A percentile compares a stretch with the other conserved stretches of the same genome.
Evolutionary conservation across 106 monocot species (phyloP).

Genomic region (Iris macrosiphon): DNA sequence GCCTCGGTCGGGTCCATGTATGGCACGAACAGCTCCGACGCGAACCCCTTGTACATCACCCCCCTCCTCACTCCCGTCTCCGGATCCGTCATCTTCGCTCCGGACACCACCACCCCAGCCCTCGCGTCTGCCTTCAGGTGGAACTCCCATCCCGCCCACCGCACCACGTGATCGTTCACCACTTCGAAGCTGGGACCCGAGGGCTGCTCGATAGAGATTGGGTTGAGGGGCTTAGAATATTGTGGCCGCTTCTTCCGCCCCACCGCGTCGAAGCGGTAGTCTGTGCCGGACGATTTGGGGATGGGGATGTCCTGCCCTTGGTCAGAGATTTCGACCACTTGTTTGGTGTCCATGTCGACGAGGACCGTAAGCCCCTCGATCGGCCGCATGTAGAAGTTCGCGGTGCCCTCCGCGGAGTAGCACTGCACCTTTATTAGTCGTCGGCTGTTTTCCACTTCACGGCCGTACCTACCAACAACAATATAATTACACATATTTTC

Average conservation of each 20-base stretch:
- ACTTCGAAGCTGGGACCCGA: conserved; percentile 73
- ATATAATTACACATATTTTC: no score
- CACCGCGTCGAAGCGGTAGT: conserved; percentile 42
- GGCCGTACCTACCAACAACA: conserved; percentile 5
- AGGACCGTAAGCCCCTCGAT: conserved; percentile 95
- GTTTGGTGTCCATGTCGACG: conserved; percentile 70
- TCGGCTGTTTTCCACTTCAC: conserved; percentile 33
- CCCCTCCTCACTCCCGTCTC: conserved; percentile 35
- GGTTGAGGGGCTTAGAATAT: conserved; percentile 15
- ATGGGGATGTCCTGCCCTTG: conserved; percentile 48
- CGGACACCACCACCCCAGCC: conserved; percentile 69
- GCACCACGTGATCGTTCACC: conserved; percentile 28
- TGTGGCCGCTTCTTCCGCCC: neutral
- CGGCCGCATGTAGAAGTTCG: conserved; percentile 99
- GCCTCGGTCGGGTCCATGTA: conserved; percentile 96
- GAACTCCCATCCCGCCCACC: conserved; percentile 90
- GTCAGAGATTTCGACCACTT: conserved; percentile 55
- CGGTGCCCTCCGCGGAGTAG: conserved; percentile 74
- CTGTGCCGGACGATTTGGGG: conserved; percentile 57
- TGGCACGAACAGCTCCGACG: conserved; percentile 90
- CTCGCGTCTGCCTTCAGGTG: conserved; percentile 76
- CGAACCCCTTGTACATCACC: conserved; percentile 69
- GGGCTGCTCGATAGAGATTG: conserved; percentile 83
- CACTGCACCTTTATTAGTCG: conserved; percentile 82
- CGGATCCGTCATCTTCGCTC: conserved; percentile 38